Base-by-base conservation (phyloP, 495 filamentous ascomycete species). In the Neurospora sp. region DNA sequence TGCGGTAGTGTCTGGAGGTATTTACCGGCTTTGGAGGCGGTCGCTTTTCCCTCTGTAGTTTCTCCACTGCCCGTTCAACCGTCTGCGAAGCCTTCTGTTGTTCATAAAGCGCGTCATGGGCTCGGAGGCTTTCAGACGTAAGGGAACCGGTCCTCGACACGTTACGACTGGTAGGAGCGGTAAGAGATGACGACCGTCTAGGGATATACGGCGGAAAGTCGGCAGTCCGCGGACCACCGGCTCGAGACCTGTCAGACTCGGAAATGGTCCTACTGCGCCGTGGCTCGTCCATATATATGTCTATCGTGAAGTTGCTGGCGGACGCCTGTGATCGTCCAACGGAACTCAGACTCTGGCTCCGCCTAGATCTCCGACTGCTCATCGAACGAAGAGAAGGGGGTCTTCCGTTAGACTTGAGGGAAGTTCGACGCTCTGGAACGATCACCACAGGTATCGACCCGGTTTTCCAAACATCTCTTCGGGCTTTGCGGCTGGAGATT, bases 141-240 rank as follows among this genome's bases (percentile, higher is more conserved):
- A 93, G 81, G 4, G 90, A 92, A 9, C 81, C 88, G 37, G 89
- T 83, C 46, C 89, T 86, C 4, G 91, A 93, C 69, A 84, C 86
- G 74, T 90, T 90, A 48, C 87, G 86, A 73, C 90, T 93, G 2
- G 91, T 91, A 6, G 90, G 90, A 4, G 91, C 91, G 22, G 91
- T 92, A 20, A 93, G 85, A 14, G 90, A 92, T 5, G 90, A 91
- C 73, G 86, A 88, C 41, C 89, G 86, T 20, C 80, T 77, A 9
- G 89, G 89, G 70, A 92, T 87, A 20, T 83, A 79, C n/a, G 91
- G 90, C 12, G 86, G 86, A 59, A 82, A 88, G 74, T 88, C 87
- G 71, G 87, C 86, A 0, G 86, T 88, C n/a, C 85, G 78, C 73
- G 82, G 81, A 37, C 85, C 85, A 14, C 83, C 84, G 10, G 77